Evolutionary conservation across 2,329 filamentous ascomycete genomes (phyloP), one percentile per base, ranked within the genome.

Genomic region (Botrytis fragariae): DNA sequence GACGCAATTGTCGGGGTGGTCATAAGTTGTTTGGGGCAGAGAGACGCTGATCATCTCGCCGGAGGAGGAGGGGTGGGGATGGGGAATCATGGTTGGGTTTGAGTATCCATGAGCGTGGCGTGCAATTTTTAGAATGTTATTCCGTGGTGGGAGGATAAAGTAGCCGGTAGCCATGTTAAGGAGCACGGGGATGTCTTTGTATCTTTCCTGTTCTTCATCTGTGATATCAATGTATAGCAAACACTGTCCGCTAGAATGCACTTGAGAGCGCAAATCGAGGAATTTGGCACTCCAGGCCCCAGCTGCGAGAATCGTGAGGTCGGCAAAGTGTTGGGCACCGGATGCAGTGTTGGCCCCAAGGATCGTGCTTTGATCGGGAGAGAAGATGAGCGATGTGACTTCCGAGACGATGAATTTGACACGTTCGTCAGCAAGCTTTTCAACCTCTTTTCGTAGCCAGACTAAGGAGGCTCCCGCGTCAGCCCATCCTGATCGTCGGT

Each of bases 271-370:
- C 0, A 98, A 85, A 81, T 97, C 92, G 72, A 98, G 84, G 35
- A 98, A 86, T 1, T 88, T 87, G 3, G 91, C 88, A 3, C 93
- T 93, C 95, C 95, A 98, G 7, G 95, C 94, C 25, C 95, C 95
- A 0, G 94, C 90, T 0, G 95, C 94, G 3, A 97, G 86, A 72
- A 98, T 85, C 48, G 93, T 91, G 12, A 97, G 85, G 74, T 93
- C 92, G 2, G 92, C 93, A 6, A 82, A 83, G 10, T 93, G 76
- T 16, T 80, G 83, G 10, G 81, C 81, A 1, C 85, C 86, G 74
- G 87, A 83, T 2, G 79, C 78, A 18, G 92, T 82, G n/a, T 83
- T 85, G 35, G 85, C 92, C 48, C 93, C 93, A 0, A 86, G 84
- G n/a, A 82, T 79, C 32, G 83, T 79, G 35, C 80, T 82, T 16